A percentile compares a stretch with the other conserved stretches of the same genome.
Evolutionary conservation across 495 filamentous ascomycete genomes (phyloP).

Genomic region (Daldinia childiae): DNA sequence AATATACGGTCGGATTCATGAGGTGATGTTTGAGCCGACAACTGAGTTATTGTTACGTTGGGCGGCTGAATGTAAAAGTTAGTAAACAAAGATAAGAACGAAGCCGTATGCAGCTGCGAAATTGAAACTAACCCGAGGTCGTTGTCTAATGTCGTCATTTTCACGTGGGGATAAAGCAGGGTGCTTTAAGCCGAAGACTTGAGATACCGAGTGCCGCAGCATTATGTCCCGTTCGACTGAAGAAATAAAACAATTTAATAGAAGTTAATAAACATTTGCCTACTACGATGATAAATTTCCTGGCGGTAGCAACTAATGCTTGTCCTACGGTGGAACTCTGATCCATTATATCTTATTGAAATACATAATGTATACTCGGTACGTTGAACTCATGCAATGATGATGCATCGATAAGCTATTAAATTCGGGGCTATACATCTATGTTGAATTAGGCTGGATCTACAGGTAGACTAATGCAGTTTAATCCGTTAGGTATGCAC

Average conservation of each 20-base stretch:
- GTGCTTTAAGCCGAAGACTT: conserved; percentile 23
- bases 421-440: not conserved
- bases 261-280: not conserved
- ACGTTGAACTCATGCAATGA: not conserved
- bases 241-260: not conserved
- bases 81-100: not conserved
- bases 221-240: conserved; percentile 2
- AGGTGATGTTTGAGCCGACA: not conserved
- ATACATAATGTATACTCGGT: not conserved
- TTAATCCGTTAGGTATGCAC: not conserved
- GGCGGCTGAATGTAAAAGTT: not conserved
- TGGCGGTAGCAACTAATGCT: not conserved
- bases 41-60: not conserved
- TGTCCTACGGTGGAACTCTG: not conserved
- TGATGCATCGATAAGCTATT: not conserved
- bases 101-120: not conserved
- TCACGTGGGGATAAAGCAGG: conserved; percentile 29
- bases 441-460: not conserved
- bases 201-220: conserved; percentile 26
- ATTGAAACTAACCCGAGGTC: conserved; percentile 28
- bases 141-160: conserved; percentile 31
- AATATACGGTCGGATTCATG: not conserved
- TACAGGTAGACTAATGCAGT: not conserved
- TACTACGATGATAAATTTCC: not conserved
- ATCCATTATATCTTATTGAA: not conserved